These are phyloP conservation scores for Trifolium pratense DNA, from an alignment of 306 rosid genomes.

Conservation along the genomic window DNA sequence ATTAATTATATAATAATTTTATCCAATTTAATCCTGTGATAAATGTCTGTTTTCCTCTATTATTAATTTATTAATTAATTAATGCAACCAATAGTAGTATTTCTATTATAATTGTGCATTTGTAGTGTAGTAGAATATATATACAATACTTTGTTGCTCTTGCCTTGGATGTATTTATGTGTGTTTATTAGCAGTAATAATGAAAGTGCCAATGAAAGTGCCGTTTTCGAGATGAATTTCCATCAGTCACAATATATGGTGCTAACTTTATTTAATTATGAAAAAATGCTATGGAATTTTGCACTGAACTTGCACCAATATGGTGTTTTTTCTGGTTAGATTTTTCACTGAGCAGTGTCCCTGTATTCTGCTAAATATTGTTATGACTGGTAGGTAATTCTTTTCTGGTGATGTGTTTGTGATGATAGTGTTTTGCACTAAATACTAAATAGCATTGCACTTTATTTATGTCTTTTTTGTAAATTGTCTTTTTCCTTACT, in stretches of 20 bases:
- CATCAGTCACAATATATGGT: too few relatives aligned
- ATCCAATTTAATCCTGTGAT: conserved; percentile 22
- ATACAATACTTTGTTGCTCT: neutral
- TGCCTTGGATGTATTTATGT: conserved; percentile 21
- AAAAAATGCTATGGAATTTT: neutral
- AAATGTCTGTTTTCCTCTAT: conserved; percentile 1
- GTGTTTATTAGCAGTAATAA: conserved; percentile 2
- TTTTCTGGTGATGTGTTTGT: neutral
- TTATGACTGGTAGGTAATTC: conserved; percentile 1
- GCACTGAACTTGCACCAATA: too few relatives aligned
- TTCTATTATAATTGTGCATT: conserved; percentile 4
- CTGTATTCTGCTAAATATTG: neutral
- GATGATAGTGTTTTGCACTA: neutral
- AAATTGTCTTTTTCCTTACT: neutral
- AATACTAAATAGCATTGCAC: neutral
- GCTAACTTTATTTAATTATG: neutral
- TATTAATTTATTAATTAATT: neutral
- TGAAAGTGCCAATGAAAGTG: neutral
- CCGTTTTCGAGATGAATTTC: neutral
- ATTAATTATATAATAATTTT: neutral
- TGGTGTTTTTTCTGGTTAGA: neutral
- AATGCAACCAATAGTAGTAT: neutral
- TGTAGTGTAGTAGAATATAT: conserved; percentile 3
- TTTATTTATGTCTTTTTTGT: neutral
- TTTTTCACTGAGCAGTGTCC: neutral